A percentile compares a stretch with the other conserved stretches of the same genome.
These are phyloP conservation scores for Penicillium soppii DNA, from an alignment of 495 filamentous ascomycete genomes.

Conservation along the genomic window DNA sequence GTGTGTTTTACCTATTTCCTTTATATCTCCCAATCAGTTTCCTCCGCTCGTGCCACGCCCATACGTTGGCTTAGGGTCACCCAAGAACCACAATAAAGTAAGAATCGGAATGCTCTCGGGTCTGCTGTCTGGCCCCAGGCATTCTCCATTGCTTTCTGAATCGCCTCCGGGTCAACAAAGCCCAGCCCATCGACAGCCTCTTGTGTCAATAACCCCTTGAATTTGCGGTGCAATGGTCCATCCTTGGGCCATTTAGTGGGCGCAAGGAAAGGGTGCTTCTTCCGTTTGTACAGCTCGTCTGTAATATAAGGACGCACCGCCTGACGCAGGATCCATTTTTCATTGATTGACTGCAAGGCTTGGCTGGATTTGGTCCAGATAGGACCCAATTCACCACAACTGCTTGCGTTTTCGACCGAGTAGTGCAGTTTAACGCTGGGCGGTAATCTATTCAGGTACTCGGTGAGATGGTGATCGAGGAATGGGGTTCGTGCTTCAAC, in stretches of 20 bases:
- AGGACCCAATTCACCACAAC: constrained; percentile 16
- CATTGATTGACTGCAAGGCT: constrained; percentile 4
- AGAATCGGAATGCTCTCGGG: no score
- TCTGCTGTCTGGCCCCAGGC: no score
- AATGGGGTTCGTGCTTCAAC: constrained; percentile 50
- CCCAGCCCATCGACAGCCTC: constrained; percentile 30
- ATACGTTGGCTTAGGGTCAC: no score
- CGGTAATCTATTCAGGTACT: constrained; percentile 47
- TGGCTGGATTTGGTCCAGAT: constrained; percentile 13
- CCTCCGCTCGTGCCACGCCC: no score
- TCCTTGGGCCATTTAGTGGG: constrained; percentile 25
- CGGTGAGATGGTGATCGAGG: constrained; percentile 50
- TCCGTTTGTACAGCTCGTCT: constrained; percentile 45
- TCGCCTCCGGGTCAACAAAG: constrained; percentile 3
- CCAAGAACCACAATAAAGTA: no score
- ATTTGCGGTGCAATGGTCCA: constrained; percentile 38
- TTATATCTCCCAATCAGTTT: no score
- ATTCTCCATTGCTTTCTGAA: no score
- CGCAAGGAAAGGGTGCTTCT: constrained; percentile 45
- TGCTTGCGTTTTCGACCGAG: not conserved
- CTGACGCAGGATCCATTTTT: constrained; percentile 53
- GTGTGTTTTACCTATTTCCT: no score
- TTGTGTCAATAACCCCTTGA: constrained; percentile 31
- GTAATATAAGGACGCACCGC: constrained; percentile 50
- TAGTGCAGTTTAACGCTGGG: constrained; percentile 46